Percentiles rank a stretch among this genome's conserved stretches.
Evolutionary conservation across 805 yeast genomes (phyloP).

Genomic region (Kluyveromyces siamensis): DNA sequence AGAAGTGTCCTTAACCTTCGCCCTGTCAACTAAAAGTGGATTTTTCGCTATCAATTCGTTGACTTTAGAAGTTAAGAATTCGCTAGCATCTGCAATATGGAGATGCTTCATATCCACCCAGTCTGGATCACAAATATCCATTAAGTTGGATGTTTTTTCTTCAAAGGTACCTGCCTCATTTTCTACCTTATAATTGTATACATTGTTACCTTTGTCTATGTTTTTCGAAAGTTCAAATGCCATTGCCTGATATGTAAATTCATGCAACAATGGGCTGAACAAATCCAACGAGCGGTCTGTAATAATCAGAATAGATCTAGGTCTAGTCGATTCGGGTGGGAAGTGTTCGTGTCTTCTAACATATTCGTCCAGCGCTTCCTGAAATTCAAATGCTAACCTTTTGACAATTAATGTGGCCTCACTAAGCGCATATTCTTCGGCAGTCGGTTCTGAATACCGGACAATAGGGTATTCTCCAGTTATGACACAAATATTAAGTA

Average conservation of each 20-base stretch:
- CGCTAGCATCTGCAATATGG: slow-evolving; percentile 70
- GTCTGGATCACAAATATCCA: slow-evolving; percentile 50
- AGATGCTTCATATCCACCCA: slow-evolving; percentile 66
- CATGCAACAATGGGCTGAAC: slow-evolving; percentile 78
- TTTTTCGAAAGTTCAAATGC: slow-evolving; percentile 62
- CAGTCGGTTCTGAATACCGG: slow-evolving; percentile 53
- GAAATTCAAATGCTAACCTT: slow-evolving; percentile 65
- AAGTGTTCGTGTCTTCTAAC: slow-evolving; percentile 60
- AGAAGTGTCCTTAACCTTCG: slow-evolving; percentile 53
- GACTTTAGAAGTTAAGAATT: slow-evolving; percentile 46
- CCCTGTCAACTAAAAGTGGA: slow-evolving; percentile 64
- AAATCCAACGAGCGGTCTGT: slow-evolving; percentile 80
- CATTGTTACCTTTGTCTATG: slow-evolving; percentile 33
- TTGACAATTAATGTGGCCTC: slow-evolving; percentile 54
- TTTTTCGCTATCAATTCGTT: slow-evolving; percentile 61
- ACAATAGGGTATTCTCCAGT: slow-evolving; percentile 87
- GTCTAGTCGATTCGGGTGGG: slow-evolving; percentile 50
- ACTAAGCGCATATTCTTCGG: slow-evolving; percentile 37
- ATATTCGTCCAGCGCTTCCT: slow-evolving; percentile 62
- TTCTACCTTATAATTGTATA: slow-evolving; percentile 47
- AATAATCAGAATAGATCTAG: slow-evolving; percentile 65
- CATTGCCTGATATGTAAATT: slow-evolving; percentile 87
- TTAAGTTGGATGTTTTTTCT: slow-evolving; percentile 39
- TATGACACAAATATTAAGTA: slow-evolving; percentile 64
- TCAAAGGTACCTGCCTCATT: slow-evolving; percentile 41